Percentiles rank a stretch among this genome's conserved stretches.
Evolutionary conservation across 2,329 filamentous ascomycete species (phyloP).

Genomic region (Coniochaeta prunicola): DNA sequence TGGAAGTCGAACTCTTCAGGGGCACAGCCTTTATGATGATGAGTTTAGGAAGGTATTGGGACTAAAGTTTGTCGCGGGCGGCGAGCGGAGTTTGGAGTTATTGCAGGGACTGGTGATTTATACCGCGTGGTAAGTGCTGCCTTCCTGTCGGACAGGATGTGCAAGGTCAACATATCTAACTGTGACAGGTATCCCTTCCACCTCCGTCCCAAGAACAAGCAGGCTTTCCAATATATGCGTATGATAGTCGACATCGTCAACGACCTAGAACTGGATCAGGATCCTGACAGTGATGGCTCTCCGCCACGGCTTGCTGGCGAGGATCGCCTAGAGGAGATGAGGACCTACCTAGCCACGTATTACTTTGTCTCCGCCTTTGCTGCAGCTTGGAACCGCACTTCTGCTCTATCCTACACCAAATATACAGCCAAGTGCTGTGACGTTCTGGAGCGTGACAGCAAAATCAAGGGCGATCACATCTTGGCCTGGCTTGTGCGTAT

Average conservation of each 20-base stretch:
- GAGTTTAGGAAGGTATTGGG: constrained; percentile 51
- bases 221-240: constrained; percentile 41
- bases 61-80: constrained; percentile 47
- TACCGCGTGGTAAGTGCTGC: constrained; percentile 41
- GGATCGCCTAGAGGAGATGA: constrained; percentile 32
- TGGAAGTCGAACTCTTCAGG: constrained; percentile 37
- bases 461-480: constrained; percentile 29
- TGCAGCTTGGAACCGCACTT: constrained; percentile 28
- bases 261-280: constrained; percentile 42
- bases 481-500: constrained; percentile 37
- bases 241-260: constrained; percentile 43
- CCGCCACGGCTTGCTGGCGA: constrained; percentile 7
- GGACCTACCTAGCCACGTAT: constrained; percentile 38
- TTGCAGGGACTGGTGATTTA: constrained; percentile 52
- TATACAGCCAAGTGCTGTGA: constrained; percentile 40
- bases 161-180: too few species aligned
- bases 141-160: too few species aligned
- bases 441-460: constrained; percentile 28
- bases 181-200: constrained; percentile 52
- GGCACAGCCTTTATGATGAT: constrained; percentile 47
- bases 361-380: constrained; percentile 31
- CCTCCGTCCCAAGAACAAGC: constrained; percentile 41
- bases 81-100: constrained; percentile 49
- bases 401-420: constrained; percentile 25
- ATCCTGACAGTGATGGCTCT: constrained; percentile 16